These are phyloP conservation scores for Lycium barbarum DNA, from an alignment of 257 asterid species.

Conservation along the genomic window DNA sequence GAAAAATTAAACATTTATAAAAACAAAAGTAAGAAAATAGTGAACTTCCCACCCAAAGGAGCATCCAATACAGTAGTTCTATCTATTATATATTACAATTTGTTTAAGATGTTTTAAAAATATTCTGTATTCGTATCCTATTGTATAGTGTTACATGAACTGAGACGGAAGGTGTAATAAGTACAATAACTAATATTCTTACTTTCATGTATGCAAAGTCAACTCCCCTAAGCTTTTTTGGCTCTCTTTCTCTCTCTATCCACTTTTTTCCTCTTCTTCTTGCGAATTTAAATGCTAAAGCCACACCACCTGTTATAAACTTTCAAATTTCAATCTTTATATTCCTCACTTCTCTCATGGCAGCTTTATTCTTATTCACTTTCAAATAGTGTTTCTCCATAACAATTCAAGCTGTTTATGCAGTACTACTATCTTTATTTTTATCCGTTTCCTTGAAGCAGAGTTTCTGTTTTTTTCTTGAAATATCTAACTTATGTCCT, in stretches of 20 bases:
- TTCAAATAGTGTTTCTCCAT: not conserved
- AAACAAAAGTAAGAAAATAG: not conserved
- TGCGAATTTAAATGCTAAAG: too few species aligned
- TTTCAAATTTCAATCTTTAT: not conserved
- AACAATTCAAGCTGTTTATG: not conserved
- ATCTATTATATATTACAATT: too few species aligned
- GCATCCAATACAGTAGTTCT: slow-evolving; percentile 18
- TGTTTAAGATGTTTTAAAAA: too few species aligned
- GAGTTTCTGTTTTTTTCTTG: not conserved
- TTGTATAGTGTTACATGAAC: not conserved
- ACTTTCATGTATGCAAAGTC: not conserved
- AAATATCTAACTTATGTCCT: not conserved
- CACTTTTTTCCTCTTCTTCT: too few species aligned
- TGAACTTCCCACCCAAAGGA: not conserved
- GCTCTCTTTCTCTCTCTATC: not conserved
- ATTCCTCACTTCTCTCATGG: slow-evolving; percentile 7
- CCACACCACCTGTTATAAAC: too few species aligned
- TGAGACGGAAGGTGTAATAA: not conserved
- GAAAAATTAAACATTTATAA: not conserved
- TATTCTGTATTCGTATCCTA: too few species aligned
- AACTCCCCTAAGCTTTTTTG: not conserved
- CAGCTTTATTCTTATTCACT: slow-evolving; percentile 25
- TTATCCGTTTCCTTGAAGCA: not conserved
- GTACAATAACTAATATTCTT: not conserved
- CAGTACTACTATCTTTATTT: not conserved